These are phyloP conservation scores for Colletotrichum graminicola DNA, from an alignment of 2,329 filamentous ascomycete genomes.

Conservation along the genomic window DNA sequence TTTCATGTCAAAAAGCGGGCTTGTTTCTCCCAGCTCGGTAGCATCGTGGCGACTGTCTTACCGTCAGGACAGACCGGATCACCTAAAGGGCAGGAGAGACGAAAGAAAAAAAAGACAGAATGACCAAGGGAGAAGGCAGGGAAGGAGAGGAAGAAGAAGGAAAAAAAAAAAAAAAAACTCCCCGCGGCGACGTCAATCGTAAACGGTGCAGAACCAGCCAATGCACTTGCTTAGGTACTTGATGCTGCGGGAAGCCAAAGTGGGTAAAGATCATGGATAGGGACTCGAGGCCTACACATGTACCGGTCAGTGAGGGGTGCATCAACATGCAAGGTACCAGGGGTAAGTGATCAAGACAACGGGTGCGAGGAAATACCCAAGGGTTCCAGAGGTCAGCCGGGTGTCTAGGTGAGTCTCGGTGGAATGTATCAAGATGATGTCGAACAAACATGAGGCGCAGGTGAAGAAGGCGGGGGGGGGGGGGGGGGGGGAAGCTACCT, in stretches of 20 bases:
- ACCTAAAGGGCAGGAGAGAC: not conserved
- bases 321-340: constrained; percentile 39
- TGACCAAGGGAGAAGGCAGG: not conserved
- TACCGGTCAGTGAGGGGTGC: constrained; percentile 29
- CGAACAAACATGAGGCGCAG: constrained; percentile 1
- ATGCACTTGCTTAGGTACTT: not conserved
- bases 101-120: not conserved
- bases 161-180: not conserved
- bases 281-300: constrained; percentile 5
- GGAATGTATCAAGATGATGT: constrained; percentile 10
- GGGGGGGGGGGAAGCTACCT: too few relatives aligned
- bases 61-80: not conserved
- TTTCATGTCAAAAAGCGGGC: constrained; percentile 6
- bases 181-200: not conserved
- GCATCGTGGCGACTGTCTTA: not conserved
- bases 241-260: constrained; percentile 1
- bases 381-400: constrained; percentile 9
- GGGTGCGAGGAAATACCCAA: not conserved
- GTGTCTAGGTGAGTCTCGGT: not conserved
- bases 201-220: constrained; percentile 22
- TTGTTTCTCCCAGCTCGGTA: constrained; percentile 13
- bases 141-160: too few relatives aligned
- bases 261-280: constrained; percentile 5
- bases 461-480: not conserved
- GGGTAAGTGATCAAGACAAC: constrained; percentile 21